Evolutionary conservation across 441 rosid species (phyloP).

Genomic region (Bruguiera hainesii): DNA sequence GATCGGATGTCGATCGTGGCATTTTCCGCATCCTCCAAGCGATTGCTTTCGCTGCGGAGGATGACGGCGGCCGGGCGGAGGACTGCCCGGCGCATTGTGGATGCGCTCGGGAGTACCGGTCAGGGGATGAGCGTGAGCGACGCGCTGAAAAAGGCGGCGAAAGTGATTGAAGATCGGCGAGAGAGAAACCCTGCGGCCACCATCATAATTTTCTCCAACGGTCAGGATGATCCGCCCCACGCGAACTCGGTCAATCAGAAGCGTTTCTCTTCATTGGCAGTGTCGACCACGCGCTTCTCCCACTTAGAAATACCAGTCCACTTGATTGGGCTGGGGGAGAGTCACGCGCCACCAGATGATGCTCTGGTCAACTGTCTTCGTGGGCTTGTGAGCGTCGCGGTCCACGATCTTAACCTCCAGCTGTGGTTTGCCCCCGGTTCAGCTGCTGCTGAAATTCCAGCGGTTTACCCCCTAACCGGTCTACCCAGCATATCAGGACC

Average conservation of each 20-base stretch:
- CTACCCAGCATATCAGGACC: slow-evolving; percentile 46
- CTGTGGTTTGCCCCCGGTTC: slow-evolving; percentile 67
- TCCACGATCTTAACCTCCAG: slow-evolving; percentile 57
- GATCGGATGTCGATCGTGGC: slow-evolving; percentile 88
- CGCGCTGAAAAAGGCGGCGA: slow-evolving; percentile 83
- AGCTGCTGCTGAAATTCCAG: slow-evolving; percentile 55
- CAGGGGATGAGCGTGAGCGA: slow-evolving; percentile 59
- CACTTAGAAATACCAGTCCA: slow-evolving; percentile 50
- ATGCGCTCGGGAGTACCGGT: slow-evolving; percentile 51
- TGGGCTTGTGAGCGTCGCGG: slow-evolving; percentile 45
- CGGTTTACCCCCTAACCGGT: slow-evolving; percentile 50
- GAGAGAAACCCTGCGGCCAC: slow-evolving; percentile 55
- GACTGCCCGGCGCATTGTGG: slow-evolving; percentile 61
- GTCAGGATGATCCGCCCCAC: slow-evolving; percentile 39
- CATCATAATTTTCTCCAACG: slow-evolving; percentile 57
- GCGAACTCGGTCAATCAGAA: slow-evolving; percentile 30
- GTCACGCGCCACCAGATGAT: slow-evolving; percentile 41
- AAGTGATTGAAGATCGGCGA: slow-evolving; percentile 85
- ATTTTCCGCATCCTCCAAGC: slow-evolving; percentile 65
- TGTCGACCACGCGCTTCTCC: slow-evolving; percentile 45
- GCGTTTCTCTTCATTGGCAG: slow-evolving; percentile 28
- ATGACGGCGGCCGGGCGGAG: slow-evolving; percentile 70
- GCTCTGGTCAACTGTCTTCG: slow-evolving; percentile 38
- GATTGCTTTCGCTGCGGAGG: slow-evolving; percentile 54
- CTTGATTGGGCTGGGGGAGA: slow-evolving; percentile 36